Conservation (phyloP, 176 grass and related monocot species). For the Leersia perrieri region DNA sequence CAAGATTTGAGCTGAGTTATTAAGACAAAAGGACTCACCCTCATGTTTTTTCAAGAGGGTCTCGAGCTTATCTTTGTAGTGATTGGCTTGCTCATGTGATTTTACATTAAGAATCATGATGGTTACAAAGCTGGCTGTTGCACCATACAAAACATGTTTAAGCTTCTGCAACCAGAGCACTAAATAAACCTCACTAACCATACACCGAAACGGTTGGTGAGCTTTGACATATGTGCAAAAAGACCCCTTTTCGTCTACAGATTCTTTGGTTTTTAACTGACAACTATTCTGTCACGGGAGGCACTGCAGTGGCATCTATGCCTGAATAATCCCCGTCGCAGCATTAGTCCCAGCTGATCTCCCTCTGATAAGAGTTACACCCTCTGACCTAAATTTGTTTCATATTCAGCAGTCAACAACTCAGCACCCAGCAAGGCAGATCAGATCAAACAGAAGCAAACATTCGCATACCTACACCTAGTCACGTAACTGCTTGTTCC, state of each 20-base stretch:
- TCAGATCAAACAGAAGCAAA: not conserved
- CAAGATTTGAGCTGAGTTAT: too few species aligned
- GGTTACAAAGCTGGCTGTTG: not conserved
- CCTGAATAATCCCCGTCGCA: not conserved
- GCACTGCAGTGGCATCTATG: not conserved
- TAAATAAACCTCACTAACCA: not conserved
- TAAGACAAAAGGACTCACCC: too few species aligned
- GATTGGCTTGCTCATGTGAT: too few species aligned
- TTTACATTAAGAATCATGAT: too few species aligned
- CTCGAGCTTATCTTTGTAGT: too few species aligned
- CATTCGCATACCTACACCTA: not conserved
- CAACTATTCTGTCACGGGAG: conserved; percentile 16
- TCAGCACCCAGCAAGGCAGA: not conserved
- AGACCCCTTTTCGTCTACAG: not conserved
- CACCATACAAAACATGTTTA: not conserved
- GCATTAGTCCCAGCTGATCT: not conserved
- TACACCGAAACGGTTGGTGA: not conserved
- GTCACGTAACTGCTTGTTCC: not conserved
- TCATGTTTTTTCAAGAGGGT: too few species aligned
- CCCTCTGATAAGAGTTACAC: not conserved
- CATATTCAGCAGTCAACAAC: not conserved
- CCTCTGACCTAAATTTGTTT: conserved; percentile 1
- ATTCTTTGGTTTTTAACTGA: not conserved
- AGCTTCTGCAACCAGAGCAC: not conserved
- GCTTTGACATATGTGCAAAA: not conserved